Evolutionary conservation across 305 asterid genomes (phyloP), one percentile per base, ranked within the genome.

Genomic region (Fraxinus albicans): DNA sequence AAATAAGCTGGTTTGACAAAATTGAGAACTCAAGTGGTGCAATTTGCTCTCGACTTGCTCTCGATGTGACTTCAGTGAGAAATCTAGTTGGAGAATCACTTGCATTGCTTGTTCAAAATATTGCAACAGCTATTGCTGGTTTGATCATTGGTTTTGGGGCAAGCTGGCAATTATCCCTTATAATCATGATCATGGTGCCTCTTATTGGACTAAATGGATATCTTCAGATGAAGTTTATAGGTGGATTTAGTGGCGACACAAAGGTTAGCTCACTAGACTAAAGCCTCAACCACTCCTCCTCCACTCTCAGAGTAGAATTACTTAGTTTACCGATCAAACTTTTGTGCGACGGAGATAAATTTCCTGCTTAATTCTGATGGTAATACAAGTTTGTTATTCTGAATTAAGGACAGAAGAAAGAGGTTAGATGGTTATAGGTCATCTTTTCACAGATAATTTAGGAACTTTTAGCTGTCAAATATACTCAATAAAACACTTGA

Each of bases 131-230:
- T 2, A 35, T 85, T 53, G 87, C 90, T 0, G 97, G 98, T 76
- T 84, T 94, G 90, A 58, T 84, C 82, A 91, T 94, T 38, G 91
- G 90, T 5, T 91, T 94, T 15, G 87, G 63, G 67, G 97, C 94
- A 27, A 94, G 96, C 85, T 94, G 97, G 97, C 81, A 89, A 42
- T 35, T 94, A 47, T 87, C 98, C 1, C 90, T 94, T 40, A 90
- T 94, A 55, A 87, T 91, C 4, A n/a, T 92, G 53, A 79, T 81
- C 21, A 79, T 94, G 91, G 69, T 92, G 2, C 97, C 98, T 78
- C 87, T 92, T 69, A 88, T 92, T 33, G 98, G 94, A 75, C 82
- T 92, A 0, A 88, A 92, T 79, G 97, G 98, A 40, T 94, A 90
- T 76, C 63, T 91, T 86, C 91, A 92, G 17, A 86, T 91, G 91